Conservation (phyloP, 805 yeast genomes). For the Candida nitratophila region DNA sequence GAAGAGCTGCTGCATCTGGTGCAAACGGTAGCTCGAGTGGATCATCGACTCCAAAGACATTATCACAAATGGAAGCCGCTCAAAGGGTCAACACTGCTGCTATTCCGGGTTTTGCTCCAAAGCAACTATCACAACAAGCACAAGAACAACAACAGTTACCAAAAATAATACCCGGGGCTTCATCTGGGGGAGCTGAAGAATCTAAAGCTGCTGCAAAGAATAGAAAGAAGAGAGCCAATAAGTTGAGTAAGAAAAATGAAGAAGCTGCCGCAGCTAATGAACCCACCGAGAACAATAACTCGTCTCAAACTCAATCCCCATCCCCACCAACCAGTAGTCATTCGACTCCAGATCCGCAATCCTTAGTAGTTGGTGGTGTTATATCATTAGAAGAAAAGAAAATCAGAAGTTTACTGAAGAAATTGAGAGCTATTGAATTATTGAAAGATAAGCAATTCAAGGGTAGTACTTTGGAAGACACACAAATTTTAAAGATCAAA, state of each 20-base stretch:
- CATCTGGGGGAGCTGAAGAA: constrained; percentile 35
- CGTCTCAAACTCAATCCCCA: constrained; percentile 2
- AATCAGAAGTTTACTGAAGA: constrained; percentile 82
- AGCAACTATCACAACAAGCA: neutral
- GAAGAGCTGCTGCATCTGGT: constrained; percentile 38
- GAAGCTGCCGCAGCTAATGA: constrained; percentile 8
- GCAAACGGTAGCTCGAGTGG: too few species aligned
- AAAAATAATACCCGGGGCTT: constrained; percentile 52
- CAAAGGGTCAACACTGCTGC: constrained; percentile 19
- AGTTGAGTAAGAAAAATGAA: constrained; percentile 26
- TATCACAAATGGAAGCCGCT: constrained; percentile 50
- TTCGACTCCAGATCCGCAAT: constrained; percentile 15
- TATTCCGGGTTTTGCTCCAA: constrained; percentile 19
- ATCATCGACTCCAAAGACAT: constrained; percentile 36
- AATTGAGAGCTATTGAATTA: constrained; percentile 90
- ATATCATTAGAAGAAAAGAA: constrained; percentile 84
- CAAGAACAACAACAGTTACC: neutral
- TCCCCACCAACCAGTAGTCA: constrained; percentile 3
- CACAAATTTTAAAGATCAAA: constrained; percentile 82
- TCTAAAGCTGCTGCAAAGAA: constrained; percentile 65
- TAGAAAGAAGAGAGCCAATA: constrained; percentile 67
- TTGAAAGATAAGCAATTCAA: constrained; percentile 77
- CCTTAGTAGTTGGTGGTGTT: constrained; percentile 53
- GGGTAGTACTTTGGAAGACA: constrained; percentile 85
- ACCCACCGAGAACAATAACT: neutral